A percentile compares a stretch with the other conserved stretches of the same genome.
phyloP scores from a whole-genome alignment of 2,329 filamentous ascomycete genomes.

The Colletotrichum sp. region DNA sequence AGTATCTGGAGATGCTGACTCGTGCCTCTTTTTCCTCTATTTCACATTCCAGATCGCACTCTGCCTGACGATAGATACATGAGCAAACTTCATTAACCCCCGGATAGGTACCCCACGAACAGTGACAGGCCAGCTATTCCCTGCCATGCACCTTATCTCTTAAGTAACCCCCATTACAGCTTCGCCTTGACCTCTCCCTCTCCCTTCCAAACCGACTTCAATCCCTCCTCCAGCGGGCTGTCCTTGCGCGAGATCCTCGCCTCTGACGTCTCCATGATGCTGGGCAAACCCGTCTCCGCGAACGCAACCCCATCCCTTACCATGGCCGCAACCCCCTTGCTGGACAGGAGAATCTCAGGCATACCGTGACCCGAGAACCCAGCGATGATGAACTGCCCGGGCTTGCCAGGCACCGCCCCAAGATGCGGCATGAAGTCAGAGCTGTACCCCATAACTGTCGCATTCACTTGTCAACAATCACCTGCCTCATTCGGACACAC shows the following conservation, averaged over 20 bases:
- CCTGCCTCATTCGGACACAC: not conserved
- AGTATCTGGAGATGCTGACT: not conserved
- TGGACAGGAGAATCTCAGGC: constrained; percentile 46
- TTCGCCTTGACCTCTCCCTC: not conserved
- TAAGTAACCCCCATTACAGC: not conserved
- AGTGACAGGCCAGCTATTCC: not conserved
- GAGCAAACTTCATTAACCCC: not conserved
- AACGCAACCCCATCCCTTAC: constrained; percentile 32
- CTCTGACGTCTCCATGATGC: constrained; percentile 35
- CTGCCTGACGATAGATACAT: not conserved
- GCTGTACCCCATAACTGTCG: constrained; percentile 46
- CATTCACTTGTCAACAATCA: no score
- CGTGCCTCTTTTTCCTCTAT: not conserved
- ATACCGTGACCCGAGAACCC: constrained; percentile 59
- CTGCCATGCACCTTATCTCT: not conserved
- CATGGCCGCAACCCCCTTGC: constrained; percentile 46
- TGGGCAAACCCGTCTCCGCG: constrained; percentile 39
- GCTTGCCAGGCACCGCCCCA: constrained; percentile 43
- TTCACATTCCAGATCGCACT: not conserved
- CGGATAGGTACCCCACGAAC: not conserved
- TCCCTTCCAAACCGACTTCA: not conserved
- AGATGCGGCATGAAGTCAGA: constrained; percentile 47
- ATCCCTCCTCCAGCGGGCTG: not conserved
- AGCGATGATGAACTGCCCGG: constrained; percentile 46
- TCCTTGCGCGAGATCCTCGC: constrained; percentile 20